Evolutionary conservation across 2,329 filamentous ascomycete species (phyloP), one percentile per base, ranked within the genome.

Genomic region (Rutstroemia sp.): DNA sequence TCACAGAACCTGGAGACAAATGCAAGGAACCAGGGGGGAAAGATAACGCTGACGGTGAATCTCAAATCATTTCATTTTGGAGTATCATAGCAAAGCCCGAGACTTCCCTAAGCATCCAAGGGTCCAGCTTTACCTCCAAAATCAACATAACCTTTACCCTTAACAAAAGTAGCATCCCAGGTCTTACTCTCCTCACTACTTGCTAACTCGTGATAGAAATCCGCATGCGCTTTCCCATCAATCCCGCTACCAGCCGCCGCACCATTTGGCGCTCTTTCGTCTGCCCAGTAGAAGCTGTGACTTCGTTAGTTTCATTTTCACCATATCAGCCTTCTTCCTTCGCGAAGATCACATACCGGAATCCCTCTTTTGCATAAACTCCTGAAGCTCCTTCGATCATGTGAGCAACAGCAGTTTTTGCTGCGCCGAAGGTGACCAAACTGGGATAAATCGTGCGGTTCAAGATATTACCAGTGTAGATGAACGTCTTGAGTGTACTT

Each of bases 261-360:
- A 0, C 77, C 77, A 50, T 77, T 71, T 0, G 66, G 56, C 10
- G 71, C 72, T 10, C 77, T 70, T 62, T 81, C 75, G 51, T 81
- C 77, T 3, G 68, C 74, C 54, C 76, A 81, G 60, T 79, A 79
- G 61, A 80, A 81, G 42, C 77, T 62, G 45, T 12, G 4, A 12
- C 30, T 12, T 38, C 23, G 19, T 44, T n/a, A 16, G 8, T 49
- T 38, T 55, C n/a, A 46, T 27, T 21, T 10, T 14, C 12, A 47
- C 10, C 5, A 21, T 16, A 48, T 39, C 21, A 34, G 23, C 45
- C 25, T 6, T 27, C 23, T 27, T 16, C 21, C 14, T 27, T 4
- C 47, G 30, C 19, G 8, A 12, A 39, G 16, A 30, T 16, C 6
- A 67, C 49, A 60, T 67, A 71, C 71, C 71, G 62, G 60, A 71